These are phyloP conservation scores for Pestalotiopsis sp. DNA, from an alignment of 2,329 filamentous ascomycete species.

Conservation along the genomic window DNA sequence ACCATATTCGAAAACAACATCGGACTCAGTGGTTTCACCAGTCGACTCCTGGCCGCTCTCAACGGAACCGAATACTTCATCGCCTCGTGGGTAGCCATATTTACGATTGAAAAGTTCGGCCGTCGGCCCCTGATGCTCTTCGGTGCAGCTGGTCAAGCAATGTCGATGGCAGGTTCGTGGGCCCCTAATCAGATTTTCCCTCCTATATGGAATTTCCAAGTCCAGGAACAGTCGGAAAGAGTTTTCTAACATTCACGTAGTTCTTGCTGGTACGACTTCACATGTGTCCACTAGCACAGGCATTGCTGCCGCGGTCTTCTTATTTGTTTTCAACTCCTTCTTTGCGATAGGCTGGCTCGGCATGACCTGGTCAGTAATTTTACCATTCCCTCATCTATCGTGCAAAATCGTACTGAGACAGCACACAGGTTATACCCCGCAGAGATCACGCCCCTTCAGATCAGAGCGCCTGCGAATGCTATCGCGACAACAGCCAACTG, in stretches of 20 bases:
- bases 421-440: slow-evolving; percentile 9
- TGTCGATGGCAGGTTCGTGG: slow-evolving; percentile 62
- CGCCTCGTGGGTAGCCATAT: slow-evolving; percentile 39
- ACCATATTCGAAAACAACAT: slow-evolving; percentile 43
- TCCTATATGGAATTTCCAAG: too few species aligned
- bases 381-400: too few species aligned
- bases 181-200: background rate
- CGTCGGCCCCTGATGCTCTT: slow-evolving; percentile 72
- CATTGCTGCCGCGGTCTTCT: slow-evolving; percentile 37
- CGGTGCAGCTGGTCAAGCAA: slow-evolving; percentile 64
- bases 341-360: slow-evolving; percentile 56
- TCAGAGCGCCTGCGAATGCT: slow-evolving; percentile 11
- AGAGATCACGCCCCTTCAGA: slow-evolving; percentile 15
- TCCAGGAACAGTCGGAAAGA: background rate
- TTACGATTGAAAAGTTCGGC: slow-evolving; percentile 53
- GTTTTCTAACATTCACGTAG: background rate
- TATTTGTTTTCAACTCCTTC: slow-evolving; percentile 57
- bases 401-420: background rate
- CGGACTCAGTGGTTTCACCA: slow-evolving; percentile 44
- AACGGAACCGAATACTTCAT: slow-evolving; percentile 48
- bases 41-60: slow-evolving; percentile 57
- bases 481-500: slow-evolving; percentile 16
- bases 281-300: slow-evolving; percentile 25
- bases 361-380: slow-evolving; percentile 51
- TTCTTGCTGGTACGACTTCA: slow-evolving; percentile 51